These are phyloP conservation scores for Glebionis coronaria DNA, from an alignment of 129 eudicot genomes.

Conservation along the genomic window DNA sequence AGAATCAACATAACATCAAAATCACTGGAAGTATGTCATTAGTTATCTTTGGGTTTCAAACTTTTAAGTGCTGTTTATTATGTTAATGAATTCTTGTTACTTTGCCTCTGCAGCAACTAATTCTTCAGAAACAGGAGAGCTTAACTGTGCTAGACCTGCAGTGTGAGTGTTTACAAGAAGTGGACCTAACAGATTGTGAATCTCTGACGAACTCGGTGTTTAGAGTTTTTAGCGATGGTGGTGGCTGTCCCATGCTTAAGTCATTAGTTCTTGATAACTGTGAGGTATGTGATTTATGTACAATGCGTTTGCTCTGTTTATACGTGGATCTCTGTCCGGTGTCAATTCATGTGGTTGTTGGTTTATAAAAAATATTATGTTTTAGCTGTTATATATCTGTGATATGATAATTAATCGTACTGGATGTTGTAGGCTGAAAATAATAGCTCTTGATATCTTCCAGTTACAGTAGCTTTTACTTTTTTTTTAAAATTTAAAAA, in stretches of 20 bases:
- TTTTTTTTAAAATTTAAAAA: too few relatives aligned
- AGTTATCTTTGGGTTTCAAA: neutral
- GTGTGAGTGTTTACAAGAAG: conserved; percentile 67
- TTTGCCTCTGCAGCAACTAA: conserved; percentile 61
- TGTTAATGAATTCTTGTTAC: conserved; percentile 16
- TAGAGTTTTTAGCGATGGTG: conserved; percentile 80
- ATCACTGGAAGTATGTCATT: conserved; percentile 59
- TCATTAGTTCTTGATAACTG: conserved; percentile 80
- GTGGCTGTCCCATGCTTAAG: conserved; percentile 91
- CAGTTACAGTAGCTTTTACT: too few relatives aligned
- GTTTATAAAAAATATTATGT: too few relatives aligned
- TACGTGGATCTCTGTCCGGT: too few relatives aligned
- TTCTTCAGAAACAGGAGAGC: conserved; percentile 94
- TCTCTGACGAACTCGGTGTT: conserved; percentile 78
- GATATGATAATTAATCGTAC: too few relatives aligned
- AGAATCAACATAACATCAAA: conserved; percentile 76
- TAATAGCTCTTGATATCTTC: too few relatives aligned
- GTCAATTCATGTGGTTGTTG: too few relatives aligned
- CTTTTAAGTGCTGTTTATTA: neutral
- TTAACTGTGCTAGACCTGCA: conserved; percentile 78
- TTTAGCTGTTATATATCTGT: too few relatives aligned
- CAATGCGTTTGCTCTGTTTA: neutral
- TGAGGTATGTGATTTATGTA: conserved; percentile 51
- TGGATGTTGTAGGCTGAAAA: too few relatives aligned
- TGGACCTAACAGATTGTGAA: conserved; percentile 92